A percentile compares a stretch with the other conserved stretches of the same genome.
Evolutionary conservation across 768 basidiomycete species (phyloP).

Genomic region (Calocera cornea): DNA sequence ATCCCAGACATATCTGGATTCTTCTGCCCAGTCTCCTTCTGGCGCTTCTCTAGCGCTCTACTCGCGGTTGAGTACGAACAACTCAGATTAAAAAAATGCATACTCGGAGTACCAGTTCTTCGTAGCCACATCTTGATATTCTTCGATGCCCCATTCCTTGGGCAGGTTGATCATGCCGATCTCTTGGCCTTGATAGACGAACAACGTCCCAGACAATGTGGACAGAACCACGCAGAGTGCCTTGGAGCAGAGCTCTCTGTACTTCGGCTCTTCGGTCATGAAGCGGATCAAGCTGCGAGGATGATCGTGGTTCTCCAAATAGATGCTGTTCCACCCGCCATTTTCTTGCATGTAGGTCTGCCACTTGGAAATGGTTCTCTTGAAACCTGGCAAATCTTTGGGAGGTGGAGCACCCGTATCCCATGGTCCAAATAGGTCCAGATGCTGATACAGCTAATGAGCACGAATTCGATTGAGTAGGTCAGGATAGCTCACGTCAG

Average conservation of each 20-base stretch:
- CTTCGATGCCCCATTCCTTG: conserved; percentile 48
- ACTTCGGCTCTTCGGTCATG: conserved; percentile 42
- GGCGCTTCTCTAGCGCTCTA: conserved; percentile 14
- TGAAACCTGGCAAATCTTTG: conserved; percentile 34
- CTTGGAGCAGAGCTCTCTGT: conserved; percentile 49
- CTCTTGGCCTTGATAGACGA: conserved; percentile 65
- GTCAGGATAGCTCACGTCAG: conserved; percentile 16
- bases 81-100: too few species aligned
- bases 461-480: conserved; percentile 52
- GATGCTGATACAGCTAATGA: conserved; percentile 30
- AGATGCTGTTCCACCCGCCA: conserved; percentile 57
- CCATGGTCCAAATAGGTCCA: neutral
- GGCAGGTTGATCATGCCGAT: conserved; percentile 55
- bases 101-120: conserved; percentile 46
- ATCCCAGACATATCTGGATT: conserved; percentile 50
- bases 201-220: conserved; percentile 53
- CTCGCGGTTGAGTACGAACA: too few species aligned
- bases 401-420: conserved; percentile 31
- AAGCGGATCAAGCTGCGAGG: conserved; percentile 51
- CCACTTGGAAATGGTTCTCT: conserved; percentile 35
- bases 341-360: conserved; percentile 43
- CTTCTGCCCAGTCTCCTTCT: conserved; percentile 17
- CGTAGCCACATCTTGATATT: conserved; percentile 57
- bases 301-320: conserved; percentile 60
- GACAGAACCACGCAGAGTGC: conserved; percentile 50